Evolutionary conservation across 164 flowering plant genomes (phyloP).

Genomic region (Magnolia kwangsiensis): DNA sequence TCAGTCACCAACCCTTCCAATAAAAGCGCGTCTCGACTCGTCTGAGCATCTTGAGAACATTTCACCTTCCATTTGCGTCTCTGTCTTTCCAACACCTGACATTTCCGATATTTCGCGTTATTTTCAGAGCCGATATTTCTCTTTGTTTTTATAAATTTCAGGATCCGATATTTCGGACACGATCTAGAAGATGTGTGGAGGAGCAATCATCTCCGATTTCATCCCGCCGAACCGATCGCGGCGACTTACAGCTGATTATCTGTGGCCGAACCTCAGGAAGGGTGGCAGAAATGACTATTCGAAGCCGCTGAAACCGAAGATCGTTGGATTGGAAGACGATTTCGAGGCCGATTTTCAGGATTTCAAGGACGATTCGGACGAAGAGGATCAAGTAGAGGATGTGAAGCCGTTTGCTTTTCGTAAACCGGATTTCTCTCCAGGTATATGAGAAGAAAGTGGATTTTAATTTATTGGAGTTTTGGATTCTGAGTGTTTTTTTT

Average conservation of each 20-base stretch:
- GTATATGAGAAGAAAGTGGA: neutral
- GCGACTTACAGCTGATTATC: constrained; percentile 42
- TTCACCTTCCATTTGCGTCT: too few species aligned
- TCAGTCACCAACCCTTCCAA: too few species aligned
- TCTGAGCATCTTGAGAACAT: too few species aligned
- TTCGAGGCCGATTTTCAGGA: constrained; percentile 86
- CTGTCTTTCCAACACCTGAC: too few species aligned
- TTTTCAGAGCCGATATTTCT: neutral
- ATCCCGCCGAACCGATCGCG: constrained; percentile 43
- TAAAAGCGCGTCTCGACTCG: too few species aligned
- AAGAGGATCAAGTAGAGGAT: constrained; percentile 20
- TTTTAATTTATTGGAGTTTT: neutral
- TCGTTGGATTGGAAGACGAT: constrained; percentile 44
- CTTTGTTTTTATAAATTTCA: too few species aligned
- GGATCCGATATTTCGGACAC: neutral
- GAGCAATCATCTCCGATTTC: constrained; percentile 83
- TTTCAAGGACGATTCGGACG: constrained; percentile 62
- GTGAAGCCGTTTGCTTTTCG: constrained; percentile 44
- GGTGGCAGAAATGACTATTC: constrained; percentile 20
- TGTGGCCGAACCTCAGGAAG: constrained; percentile 51
- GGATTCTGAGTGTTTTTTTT: neutral
- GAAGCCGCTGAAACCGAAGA: constrained; percentile 26
- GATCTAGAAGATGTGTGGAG: constrained; percentile 71
- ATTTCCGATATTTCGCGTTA: neutral
- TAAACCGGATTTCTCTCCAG: constrained; percentile 20